Evolutionary conservation across 805 yeast genomes (phyloP).

Genomic region (Kuraishia hungarica): DNA sequence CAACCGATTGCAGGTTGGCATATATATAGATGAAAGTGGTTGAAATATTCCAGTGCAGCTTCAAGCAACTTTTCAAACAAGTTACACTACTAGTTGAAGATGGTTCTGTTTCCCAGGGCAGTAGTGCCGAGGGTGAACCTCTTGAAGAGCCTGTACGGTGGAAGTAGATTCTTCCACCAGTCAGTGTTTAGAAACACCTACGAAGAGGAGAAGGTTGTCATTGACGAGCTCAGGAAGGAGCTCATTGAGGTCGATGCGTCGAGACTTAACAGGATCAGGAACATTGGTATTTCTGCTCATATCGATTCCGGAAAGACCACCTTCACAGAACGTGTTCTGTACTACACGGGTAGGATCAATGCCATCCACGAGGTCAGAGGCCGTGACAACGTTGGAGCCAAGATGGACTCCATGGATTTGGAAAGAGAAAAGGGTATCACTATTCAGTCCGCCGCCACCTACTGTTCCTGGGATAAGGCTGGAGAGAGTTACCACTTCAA

Average conservation of each 20-base stretch:
- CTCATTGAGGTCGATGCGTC: constrained; percentile 43
- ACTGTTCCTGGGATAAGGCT: constrained; percentile 89
- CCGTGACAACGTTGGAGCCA: constrained; percentile 95
- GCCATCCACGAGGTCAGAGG: constrained; percentile 97
- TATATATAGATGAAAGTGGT: background rate
- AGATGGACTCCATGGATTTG: constrained; percentile 98
- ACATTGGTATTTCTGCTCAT: constrained; percentile 96
- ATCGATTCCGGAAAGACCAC: constrained; percentile 98
- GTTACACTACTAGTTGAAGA: constrained; percentile 4
- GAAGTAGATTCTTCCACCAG: constrained; percentile 22
- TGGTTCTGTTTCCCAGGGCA: background rate
- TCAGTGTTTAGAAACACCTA: constrained; percentile 30
- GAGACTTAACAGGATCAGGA: constrained; percentile 60
- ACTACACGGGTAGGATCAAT: constrained; percentile 93
- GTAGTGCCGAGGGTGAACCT: background rate
- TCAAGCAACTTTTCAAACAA: background rate
- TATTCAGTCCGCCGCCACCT: constrained; percentile 97
- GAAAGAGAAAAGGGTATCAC: constrained; percentile 99
- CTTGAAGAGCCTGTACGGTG: background rate
- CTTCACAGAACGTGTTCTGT: constrained; percentile 93
- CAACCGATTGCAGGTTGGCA: background rate
- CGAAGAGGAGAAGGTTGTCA: constrained; percentile 64
- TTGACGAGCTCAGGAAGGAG: constrained; percentile 45
- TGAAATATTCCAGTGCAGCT: no score
- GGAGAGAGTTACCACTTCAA: constrained; percentile 72